A percentile compares a stretch with the other conserved stretches of the same genome.
Conservation (phyloP, 257 asterid species). For the Coffea eugenioides region DNA sequence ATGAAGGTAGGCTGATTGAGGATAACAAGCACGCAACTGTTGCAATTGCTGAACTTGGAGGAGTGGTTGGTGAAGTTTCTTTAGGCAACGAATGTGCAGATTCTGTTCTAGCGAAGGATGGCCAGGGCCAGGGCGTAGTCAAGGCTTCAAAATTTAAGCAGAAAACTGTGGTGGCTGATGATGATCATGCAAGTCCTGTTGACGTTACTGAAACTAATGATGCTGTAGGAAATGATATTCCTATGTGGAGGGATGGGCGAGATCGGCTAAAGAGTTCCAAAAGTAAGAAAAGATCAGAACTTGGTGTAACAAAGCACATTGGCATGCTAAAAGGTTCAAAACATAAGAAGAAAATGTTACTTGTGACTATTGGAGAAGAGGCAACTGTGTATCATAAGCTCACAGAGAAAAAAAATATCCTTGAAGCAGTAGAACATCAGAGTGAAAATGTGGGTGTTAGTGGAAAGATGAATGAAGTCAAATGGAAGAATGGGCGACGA, state of each 20-base stretch:
- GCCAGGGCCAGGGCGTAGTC: background rate
- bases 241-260: slow-evolving; percentile 6
- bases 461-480: background rate
- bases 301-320: background rate
- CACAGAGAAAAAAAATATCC: slow-evolving; percentile 16
- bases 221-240: background rate
- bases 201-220: background rate
- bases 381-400: slow-evolving; percentile 13
- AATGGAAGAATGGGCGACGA: background rate
- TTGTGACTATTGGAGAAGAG: background rate
- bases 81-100: slow-evolving; percentile 1
- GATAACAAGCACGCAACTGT: background rate
- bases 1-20: background rate
- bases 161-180: background rate
- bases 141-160: background rate
- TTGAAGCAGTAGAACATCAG: background rate
- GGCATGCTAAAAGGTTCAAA: slow-evolving; percentile 22
- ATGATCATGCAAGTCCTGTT: background rate
- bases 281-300: background rate
- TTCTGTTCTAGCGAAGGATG: background rate
- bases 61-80: background rate
- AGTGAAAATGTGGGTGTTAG: background rate
- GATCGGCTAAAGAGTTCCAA: slow-evolving; percentile 23
- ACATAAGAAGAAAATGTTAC: slow-evolving; percentile 7
- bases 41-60: background rate